phyloP scores from a whole-genome alignment of 495 filamentous ascomycete species.

The Hyaloscypha variabilis region DNA sequence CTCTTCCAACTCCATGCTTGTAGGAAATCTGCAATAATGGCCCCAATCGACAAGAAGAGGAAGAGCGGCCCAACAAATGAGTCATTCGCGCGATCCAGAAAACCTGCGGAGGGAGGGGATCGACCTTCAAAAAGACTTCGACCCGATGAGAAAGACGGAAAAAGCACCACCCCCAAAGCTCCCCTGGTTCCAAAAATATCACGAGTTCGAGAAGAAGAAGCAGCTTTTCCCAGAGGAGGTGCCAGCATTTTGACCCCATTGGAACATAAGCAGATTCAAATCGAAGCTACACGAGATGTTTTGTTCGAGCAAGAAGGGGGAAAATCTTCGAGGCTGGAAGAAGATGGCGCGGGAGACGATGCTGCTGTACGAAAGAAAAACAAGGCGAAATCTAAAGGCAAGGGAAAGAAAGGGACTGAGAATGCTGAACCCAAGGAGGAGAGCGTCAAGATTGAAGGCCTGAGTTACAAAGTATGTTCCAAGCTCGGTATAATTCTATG shows the following conservation, averaged over 20 bases:
- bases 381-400: constrained; percentile 57
- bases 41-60: constrained; percentile 34
- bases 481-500: constrained; percentile 24
- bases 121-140: constrained; percentile 31
- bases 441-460: constrained; percentile 73
- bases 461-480: constrained; percentile 80
- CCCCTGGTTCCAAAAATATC: constrained; percentile 27
- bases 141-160: constrained; percentile 21
- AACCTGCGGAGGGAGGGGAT: constrained; percentile 14
- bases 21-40: constrained; percentile 26
- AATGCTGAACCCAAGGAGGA: constrained; percentile 52
- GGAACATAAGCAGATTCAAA: constrained; percentile 94
- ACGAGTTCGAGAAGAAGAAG: constrained; percentile 71
- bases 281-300: constrained; percentile 89
- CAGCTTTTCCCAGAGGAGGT: constrained; percentile 89
- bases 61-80: constrained; percentile 34
- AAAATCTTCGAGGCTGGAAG: constrained; percentile 18
- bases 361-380: constrained; percentile 49
- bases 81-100: constrained; percentile 30
- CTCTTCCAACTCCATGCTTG: background rate
- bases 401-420: constrained; percentile 48
- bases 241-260: constrained; percentile 88
- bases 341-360: constrained; percentile 42
- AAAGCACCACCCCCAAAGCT: constrained; percentile 14
- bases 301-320: constrained; percentile 82